Conservation (phyloP, 495 filamentous ascomycete species). For the Glutinoglossum americanum region DNA sequence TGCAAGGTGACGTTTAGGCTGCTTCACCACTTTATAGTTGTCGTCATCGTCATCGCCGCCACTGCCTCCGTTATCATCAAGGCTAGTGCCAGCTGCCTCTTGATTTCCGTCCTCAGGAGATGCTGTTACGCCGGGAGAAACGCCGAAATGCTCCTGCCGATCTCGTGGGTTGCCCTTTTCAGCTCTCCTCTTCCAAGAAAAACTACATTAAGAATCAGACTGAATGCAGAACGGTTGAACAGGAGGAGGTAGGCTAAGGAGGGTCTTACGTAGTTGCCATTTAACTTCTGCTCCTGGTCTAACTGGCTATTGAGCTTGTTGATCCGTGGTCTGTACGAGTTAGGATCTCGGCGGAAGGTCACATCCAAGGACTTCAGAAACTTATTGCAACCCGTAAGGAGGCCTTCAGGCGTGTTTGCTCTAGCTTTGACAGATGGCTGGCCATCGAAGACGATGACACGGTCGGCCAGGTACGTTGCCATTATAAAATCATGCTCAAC, state of each 20-base stretch:
- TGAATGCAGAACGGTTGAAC: neutral
- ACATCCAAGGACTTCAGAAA: slow-evolving; percentile 93
- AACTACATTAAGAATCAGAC: slow-evolving; percentile 22
- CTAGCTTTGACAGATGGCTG: slow-evolving; percentile 69
- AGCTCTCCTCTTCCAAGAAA: slow-evolving; percentile 85
- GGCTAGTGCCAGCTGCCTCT: slow-evolving; percentile 19
- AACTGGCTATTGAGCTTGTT: slow-evolving; percentile 92
- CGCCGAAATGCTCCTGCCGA: slow-evolving; percentile 8
- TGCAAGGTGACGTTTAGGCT: neutral
- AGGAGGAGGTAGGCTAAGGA: neutral
- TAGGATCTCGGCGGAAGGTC: slow-evolving; percentile 94
- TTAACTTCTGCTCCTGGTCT: slow-evolving; percentile 90
- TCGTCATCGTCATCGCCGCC: slow-evolving; percentile 30
- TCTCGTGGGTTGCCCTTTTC: slow-evolving; percentile 34
- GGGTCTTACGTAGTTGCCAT: slow-evolving; percentile 66
- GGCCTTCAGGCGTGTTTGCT: slow-evolving; percentile 73
- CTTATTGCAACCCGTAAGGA: slow-evolving; percentile 88
- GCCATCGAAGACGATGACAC: slow-evolving; percentile 96
- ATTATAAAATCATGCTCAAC: slow-evolving; percentile 99
- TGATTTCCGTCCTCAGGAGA: neutral
- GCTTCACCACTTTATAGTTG: slow-evolving; percentile 13
- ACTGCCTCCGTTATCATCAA: slow-evolving; percentile 22
- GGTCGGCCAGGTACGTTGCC: slow-evolving; percentile 91
- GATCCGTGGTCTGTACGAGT: slow-evolving; percentile 88
- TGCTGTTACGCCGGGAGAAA: neutral